phyloP scores from a whole-genome alignment of 148 eudicot genomes.

The Oxyria digyna region DNA sequence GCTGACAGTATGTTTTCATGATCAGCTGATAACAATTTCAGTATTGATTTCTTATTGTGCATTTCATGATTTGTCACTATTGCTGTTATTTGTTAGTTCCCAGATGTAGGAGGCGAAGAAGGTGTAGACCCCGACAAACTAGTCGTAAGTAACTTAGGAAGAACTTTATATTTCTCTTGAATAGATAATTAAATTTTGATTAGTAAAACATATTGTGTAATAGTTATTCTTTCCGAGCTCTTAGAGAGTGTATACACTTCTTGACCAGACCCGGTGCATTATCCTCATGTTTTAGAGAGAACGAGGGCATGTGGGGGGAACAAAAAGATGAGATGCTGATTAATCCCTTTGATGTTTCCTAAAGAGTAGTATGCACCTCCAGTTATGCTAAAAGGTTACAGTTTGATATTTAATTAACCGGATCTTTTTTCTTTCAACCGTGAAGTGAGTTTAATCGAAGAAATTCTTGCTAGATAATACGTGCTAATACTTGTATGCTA shows the following conservation, averaged over 20 bases:
- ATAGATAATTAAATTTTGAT: background rate
- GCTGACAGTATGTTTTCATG: conserved; percentile 45
- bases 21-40: background rate
- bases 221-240: conserved; percentile 1
- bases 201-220: background rate
- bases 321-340: background rate
- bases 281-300: background rate
- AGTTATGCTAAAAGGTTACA: background rate
- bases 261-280: background rate
- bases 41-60: conserved; percentile 1
- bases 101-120: conserved; percentile 9
- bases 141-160: conserved; percentile 12
- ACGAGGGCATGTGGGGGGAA: background rate
- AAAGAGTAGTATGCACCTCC: background rate
- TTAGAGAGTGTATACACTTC: background rate
- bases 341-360: background rate
- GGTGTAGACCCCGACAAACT: conserved; percentile 9
- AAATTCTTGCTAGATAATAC: background rate
- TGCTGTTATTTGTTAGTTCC: conserved; percentile 24
- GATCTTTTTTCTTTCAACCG: background rate
- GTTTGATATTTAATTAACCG: background rate
- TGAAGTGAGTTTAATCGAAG: background rate
- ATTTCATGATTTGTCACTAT: conserved; percentile 15
- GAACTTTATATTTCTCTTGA: background rate
- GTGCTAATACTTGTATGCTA: background rate